Evolutionary conservation across 805 yeast species (phyloP).

Genomic region (Lachancea kluyveri): DNA sequence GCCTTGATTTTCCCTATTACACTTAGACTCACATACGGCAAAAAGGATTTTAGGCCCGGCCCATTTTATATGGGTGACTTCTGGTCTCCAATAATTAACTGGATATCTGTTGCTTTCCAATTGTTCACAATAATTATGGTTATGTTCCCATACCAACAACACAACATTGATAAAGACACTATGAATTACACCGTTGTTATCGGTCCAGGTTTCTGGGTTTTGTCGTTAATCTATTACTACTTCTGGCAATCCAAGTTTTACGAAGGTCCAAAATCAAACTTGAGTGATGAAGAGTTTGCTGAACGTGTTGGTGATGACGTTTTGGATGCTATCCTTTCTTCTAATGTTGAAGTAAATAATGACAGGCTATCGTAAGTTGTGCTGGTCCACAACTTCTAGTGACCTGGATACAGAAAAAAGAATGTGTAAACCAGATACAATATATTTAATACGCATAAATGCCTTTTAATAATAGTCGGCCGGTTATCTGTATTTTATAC

Average conservation of each 20-base stretch:
- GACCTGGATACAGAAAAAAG: too few relatives aligned
- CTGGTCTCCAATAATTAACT: conserved; percentile 39
- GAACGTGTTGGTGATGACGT: conserved; percentile 23
- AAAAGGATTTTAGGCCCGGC: conserved; percentile 51
- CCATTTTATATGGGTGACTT: conserved; percentile 54
- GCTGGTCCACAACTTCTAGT: too few relatives aligned
- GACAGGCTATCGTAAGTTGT: conserved; percentile 4
- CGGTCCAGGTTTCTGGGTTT: conserved; percentile 53
- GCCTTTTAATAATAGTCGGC: too few relatives aligned
- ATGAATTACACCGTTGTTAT: conserved; percentile 72
- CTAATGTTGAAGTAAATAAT: conserved; percentile 3
- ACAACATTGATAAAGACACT: conserved; percentile 25
- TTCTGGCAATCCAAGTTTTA: conserved; percentile 48
- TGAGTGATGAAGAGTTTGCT: conserved; percentile 16
- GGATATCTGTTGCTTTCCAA: conserved; percentile 44
- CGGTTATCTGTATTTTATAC: too few relatives aligned
- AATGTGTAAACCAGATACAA: too few relatives aligned
- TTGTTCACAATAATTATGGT: conserved; percentile 45
- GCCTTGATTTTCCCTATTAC: conserved; percentile 35
- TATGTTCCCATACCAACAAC: conserved; percentile 49
- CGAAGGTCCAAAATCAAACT: conserved; percentile 43
- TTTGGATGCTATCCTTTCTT: conserved; percentile 12
- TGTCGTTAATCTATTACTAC: conserved; percentile 46
- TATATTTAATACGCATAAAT: too few relatives aligned
- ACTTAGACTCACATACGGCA: conserved; percentile 37